Percentiles rank a stretch among this genome's conserved stretches.
Evolutionary conservation across 225 moss, liverwort and hornwort genomes (phyloP).

Genomic region (Sphagnum tenellum): DNA sequence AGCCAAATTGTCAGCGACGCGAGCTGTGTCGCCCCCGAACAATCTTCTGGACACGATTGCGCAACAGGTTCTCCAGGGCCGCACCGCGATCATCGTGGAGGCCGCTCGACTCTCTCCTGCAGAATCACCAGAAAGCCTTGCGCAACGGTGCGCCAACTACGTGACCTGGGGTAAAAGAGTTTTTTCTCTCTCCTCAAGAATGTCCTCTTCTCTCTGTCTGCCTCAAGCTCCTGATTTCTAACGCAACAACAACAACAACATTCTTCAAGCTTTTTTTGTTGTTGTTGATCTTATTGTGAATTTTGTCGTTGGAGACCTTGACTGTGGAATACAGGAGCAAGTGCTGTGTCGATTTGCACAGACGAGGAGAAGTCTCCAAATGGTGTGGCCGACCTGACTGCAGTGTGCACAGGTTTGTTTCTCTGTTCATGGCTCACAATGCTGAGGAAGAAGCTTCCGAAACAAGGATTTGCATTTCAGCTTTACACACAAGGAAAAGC

Average conservation of each 20-base stretch:
- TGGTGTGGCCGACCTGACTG: slow-evolving; percentile 66
- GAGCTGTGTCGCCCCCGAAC: slow-evolving; percentile 41
- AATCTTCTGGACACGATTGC: slow-evolving; percentile 64
- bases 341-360: slow-evolving; percentile 71
- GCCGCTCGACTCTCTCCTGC: slow-evolving; percentile 75
- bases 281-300: neutral
- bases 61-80: slow-evolving; percentile 58
- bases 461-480: slow-evolving; percentile 3
- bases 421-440: slow-evolving; percentile 7
- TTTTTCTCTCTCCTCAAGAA: neutral
- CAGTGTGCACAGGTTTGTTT: slow-evolving; percentile 64
- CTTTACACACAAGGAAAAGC: neutral
- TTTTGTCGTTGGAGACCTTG: neutral
- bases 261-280: neutral
- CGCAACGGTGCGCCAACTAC: slow-evolving; percentile 61
- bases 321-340: slow-evolving; percentile 38
- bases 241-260: slow-evolving; percentile 1
- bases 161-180: slow-evolving; percentile 60
- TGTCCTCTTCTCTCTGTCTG: neutral
- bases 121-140: slow-evolving; percentile 76
- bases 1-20: slow-evolving; percentile 44
- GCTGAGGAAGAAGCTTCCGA: neutral
- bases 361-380: slow-evolving; percentile 83
- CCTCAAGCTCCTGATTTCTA: too few relatives aligned
- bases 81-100: slow-evolving; percentile 70